phyloP scores from a whole-genome alignment of 345 rosid species.

The Brassica carinata region DNA sequence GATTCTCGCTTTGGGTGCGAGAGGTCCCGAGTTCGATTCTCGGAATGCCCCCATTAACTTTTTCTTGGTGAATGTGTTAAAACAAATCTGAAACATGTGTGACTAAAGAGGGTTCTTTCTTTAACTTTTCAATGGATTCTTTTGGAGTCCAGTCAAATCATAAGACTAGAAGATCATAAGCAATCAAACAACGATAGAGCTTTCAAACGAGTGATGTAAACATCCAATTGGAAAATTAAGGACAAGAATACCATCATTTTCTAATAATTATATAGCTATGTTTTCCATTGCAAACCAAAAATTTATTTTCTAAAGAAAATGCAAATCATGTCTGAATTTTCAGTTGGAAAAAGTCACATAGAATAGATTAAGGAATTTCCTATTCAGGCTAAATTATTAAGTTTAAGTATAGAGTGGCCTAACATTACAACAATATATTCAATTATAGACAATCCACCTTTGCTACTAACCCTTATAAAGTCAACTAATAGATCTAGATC shows the following conservation, averaged over 20 bases:
- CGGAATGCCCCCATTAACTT: constrained; percentile 36
- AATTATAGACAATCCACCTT: background rate
- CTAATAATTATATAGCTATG: background rate
- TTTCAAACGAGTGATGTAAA: background rate
- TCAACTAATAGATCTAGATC: constrained; percentile 25
- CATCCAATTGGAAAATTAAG: background rate
- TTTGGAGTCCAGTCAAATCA: background rate
- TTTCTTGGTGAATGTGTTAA: background rate
- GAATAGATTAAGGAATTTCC: background rate
- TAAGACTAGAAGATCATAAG: background rate
- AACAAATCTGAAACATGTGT: background rate
- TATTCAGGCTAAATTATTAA: background rate
- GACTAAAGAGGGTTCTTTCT: background rate
- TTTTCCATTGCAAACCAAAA: background rate
- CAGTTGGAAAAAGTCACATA: background rate
- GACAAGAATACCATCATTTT: background rate
- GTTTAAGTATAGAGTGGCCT: background rate
- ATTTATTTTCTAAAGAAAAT: background rate
- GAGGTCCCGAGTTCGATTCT: constrained; percentile 64
- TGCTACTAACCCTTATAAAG: background rate
- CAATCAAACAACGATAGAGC: background rate
- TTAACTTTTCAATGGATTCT: background rate
- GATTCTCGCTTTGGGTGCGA: constrained; percentile 91
- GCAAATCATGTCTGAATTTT: background rate
- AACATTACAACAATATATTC: background rate